Evolutionary conservation across 768 basidiomycete genomes (phyloP), one percentile per base, ranked within the genome.

Genomic region (Lyophyllum shimeji): DNA sequence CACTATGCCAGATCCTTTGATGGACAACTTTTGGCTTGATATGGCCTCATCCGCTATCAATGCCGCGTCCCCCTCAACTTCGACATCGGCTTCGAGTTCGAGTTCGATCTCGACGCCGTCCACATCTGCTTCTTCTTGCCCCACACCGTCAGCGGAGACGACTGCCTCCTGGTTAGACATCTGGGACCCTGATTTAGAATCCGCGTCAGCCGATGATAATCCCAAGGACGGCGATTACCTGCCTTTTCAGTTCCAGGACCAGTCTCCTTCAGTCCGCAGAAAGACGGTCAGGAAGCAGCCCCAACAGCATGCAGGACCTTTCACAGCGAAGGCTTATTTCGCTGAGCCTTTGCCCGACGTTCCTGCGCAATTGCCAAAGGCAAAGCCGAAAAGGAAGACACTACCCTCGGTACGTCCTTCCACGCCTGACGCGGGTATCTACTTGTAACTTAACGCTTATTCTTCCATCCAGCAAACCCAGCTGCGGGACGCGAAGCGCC

Each of bases 371-470:
- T 18, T n/a, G 33, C 29, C 34, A 25, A 51, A 54, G 49, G 29
- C 42, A 4, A 57, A 50, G 24, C 27, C 27, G 13, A 63, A 58
- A 52, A 55, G 62, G 23, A 59, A 59, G n/a, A 47, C 47, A 6
- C 15, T 27, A 1, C 37, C 33, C 27, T 44, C 18, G 46, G 54
- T 58, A 52, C 23, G 37, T n/a, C 17, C 37, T 27, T 31, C 29
- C 21, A 45, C 11, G 23, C 9, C 21, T 4, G 1, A 15, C 13
- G 7, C n/a, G 13, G 24, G 12, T 40, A 21, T 3, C 11, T 8
- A 17, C 13, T 40, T 7, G 29, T 29, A 29, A 29, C n/a, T 29
- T 5, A 39, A 9, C 18, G 7, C 15, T 33, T 40, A 23, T 18
- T 29, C 20, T 50, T 46, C 27, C 31, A 20, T 9, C 12, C 24